Evolutionary conservation across 2,329 filamentous ascomycete species (phyloP), one percentile per base, ranked within the genome.

Genomic region (Diaporthe citrichinensis): DNA sequence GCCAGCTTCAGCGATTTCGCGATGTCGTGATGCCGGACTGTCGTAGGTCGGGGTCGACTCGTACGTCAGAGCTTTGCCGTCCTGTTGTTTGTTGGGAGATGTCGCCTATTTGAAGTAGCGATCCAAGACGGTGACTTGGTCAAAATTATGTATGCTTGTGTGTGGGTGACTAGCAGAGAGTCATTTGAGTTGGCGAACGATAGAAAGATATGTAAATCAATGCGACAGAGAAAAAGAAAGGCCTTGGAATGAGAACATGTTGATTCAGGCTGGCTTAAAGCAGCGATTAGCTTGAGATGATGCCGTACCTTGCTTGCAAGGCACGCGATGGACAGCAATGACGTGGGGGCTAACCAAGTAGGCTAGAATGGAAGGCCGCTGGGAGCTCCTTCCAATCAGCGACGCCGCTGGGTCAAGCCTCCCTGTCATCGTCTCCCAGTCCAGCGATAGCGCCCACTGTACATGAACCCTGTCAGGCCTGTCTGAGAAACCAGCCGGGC

Each of bases 291-390:
- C 39, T 65, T 41, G 2, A 51, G 23, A 17, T 28, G 46, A 68
- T 68, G 31, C 17, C 65, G 65, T 41, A 36, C 46, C 65, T 28
- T 53, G 46, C 34, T 31, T n/a, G 15, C 41, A 10, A 44, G 36
- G 34, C 58, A 65, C 61, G 59, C 71, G 71, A 71, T 58, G 51
- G 36, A 71, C 68, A 34, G 25, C 58, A 14, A 73, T 73, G 71
- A 65, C 71, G 71, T 73, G 71, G 46, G 71, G 46, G 58, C 71
- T 34, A n/a, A n/a, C n/a, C n/a, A n/a, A n/a, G n/a, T 65, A 25
- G 25, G 15, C 25, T 10, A 65, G 41, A 39, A 31, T 23, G 46
- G 25, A 46, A 53, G 20, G 49, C 58, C 36, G 46, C 44, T 55
- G 53, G 39, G n/a, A 28, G 28, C 44, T n/a, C 12, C 51, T 20